Conservation (phyloP, 345 rosid genomes). For the Ceriops decandra region DNA sequence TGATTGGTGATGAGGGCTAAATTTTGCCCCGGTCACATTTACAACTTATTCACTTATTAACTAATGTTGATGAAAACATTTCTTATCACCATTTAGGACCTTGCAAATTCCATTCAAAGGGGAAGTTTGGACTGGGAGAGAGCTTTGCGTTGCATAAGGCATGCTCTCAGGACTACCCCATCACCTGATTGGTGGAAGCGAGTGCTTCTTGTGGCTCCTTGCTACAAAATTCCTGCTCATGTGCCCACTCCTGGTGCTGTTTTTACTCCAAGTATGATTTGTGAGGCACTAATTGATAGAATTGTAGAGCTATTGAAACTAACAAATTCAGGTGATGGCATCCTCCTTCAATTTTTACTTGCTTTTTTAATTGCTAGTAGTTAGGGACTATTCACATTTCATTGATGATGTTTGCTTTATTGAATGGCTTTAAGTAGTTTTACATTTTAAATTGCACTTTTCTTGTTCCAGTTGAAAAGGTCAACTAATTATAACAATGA, state of each 20-base stretch:
- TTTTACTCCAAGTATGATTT: slow-evolving; percentile 85
- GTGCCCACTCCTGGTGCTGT: slow-evolving; percentile 93
- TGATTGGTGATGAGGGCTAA: neutral
- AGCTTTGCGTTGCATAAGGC: slow-evolving; percentile 93
- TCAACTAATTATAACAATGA: neutral
- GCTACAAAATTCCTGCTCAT: slow-evolving; percentile 66
- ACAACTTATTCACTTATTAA: neutral
- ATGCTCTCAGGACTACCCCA: slow-evolving; percentile 94
- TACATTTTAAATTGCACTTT: neutral
- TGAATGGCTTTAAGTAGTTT: neutral
- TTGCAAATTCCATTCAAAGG: slow-evolving; percentile 78
- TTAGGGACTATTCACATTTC: neutral
- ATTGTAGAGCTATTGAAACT: slow-evolving; percentile 87
- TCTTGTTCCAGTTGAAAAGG: neutral
- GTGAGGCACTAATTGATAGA: slow-evolving; percentile 88
- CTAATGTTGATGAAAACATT: neutral
- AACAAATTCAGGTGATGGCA: slow-evolving; percentile 79
- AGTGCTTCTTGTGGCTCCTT: slow-evolving; percentile 88
- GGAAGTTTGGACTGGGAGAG: slow-evolving; percentile 99
- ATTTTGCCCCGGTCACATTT: neutral
- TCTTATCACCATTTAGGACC: slow-evolving; percentile 53
- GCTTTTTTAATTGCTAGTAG: neutral
- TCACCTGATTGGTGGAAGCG: slow-evolving; percentile 99
- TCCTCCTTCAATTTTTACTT: slow-evolving; percentile 8
- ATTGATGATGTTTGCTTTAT: neutral